phyloP scores from a whole-genome alignment of 2,329 filamentous ascomycete species.

The Pseudodiploospora longispora region DNA sequence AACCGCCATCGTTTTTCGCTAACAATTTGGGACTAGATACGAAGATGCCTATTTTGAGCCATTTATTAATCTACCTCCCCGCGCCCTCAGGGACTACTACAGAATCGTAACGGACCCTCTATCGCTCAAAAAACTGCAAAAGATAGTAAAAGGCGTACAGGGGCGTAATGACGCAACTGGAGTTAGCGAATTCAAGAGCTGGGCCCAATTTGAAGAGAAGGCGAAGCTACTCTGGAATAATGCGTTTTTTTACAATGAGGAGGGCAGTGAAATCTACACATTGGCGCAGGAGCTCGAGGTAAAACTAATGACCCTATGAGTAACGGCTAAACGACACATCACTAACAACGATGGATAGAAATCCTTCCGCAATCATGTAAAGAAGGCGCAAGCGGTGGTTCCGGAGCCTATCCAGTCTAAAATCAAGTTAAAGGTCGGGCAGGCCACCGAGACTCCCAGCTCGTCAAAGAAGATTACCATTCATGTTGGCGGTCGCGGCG shows the following conservation, averaged over 20 bases:
- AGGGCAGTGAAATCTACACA: slow-evolving; percentile 75
- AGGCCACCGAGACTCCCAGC: slow-evolving; percentile 34
- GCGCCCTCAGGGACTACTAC: slow-evolving; percentile 77
- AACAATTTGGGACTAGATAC: slow-evolving; percentile 36
- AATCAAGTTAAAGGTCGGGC: slow-evolving; percentile 69
- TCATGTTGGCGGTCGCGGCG: slow-evolving; percentile 55
- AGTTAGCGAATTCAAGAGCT: slow-evolving; percentile 65
- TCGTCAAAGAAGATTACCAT: slow-evolving; percentile 61
- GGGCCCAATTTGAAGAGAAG: slow-evolving; percentile 74
- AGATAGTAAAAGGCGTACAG: slow-evolving; percentile 65
- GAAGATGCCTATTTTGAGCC: slow-evolving; percentile 63
- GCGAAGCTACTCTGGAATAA: slow-evolving; percentile 80
- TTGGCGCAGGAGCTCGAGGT: slow-evolving; percentile 76
- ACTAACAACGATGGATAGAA: slow-evolving; percentile 38
- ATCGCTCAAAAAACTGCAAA: slow-evolving; percentile 69
- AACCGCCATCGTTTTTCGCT: too few species aligned
- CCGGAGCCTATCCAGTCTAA: slow-evolving; percentile 66
- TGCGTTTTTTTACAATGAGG: slow-evolving; percentile 83
- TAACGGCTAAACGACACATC: background rate
- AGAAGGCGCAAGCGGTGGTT: slow-evolving; percentile 64
- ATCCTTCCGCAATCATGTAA: slow-evolving; percentile 60
- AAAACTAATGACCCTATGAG: slow-evolving; percentile 8
- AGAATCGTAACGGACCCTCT: slow-evolving; percentile 73
- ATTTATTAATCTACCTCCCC: slow-evolving; percentile 70
- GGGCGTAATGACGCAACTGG: slow-evolving; percentile 58